Percentiles rank a stretch among this genome's conserved stretches.
These are phyloP conservation scores for Exsudoporus frostii DNA, from an alignment of 768 basidiomycete species.

Conservation along the genomic window DNA sequence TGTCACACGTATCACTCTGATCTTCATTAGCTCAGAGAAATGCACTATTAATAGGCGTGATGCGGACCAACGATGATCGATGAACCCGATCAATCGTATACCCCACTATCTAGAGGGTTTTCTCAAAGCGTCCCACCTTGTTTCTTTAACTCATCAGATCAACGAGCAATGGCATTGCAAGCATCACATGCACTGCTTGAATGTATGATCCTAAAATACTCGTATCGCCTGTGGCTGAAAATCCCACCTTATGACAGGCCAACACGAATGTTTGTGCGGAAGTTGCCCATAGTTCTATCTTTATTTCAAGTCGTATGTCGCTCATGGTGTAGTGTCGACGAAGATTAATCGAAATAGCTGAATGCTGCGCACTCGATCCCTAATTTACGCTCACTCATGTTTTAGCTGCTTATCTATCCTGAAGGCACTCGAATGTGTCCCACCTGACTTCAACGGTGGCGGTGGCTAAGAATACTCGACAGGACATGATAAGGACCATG, in stretches of 20 bases:
- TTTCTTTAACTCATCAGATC: neutral
- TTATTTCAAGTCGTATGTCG: neutral
- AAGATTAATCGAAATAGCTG: neutral
- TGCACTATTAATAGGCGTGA: neutral
- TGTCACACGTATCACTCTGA: neutral
- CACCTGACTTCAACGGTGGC: neutral
- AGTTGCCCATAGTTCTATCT: neutral
- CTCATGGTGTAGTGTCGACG: neutral
- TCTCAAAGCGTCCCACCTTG: neutral
- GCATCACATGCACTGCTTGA: neutral
- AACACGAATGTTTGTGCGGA: neutral
- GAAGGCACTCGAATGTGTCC: neutral
- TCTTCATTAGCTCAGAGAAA: neutral
- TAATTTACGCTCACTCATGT: neutral
- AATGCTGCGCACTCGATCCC: neutral
- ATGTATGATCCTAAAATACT: neutral
- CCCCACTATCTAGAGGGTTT: neutral
- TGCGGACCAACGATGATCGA: neutral
- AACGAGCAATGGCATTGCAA: neutral
- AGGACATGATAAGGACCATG: neutral
- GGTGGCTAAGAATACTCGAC: neutral
- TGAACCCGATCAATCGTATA: neutral
- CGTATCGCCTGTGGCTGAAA: neutral
- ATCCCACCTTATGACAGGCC: neutral
- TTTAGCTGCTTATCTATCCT: neutral